Evolutionary conservation across 805 yeast genomes (phyloP).

Genomic region (Zygosaccharomyces kombuchaensis): DNA sequence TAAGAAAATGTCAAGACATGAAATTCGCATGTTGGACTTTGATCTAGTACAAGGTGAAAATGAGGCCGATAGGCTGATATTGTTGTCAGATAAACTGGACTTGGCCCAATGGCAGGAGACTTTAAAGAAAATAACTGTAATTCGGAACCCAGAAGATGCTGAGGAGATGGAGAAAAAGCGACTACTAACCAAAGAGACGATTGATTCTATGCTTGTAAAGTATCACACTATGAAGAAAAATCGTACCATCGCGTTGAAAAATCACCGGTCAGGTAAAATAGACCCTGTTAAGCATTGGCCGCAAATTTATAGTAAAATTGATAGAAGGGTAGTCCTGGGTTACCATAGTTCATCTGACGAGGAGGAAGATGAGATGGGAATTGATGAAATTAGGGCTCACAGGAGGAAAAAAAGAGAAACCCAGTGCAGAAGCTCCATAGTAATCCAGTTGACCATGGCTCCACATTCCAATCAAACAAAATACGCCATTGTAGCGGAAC

Average conservation of each 20-base stretch:
- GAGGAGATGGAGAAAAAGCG: slow-evolving; percentile 51
- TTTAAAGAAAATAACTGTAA: slow-evolving; percentile 45
- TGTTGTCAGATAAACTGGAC: slow-evolving; percentile 42
- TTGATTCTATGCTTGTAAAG: slow-evolving; percentile 32
- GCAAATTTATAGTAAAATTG: slow-evolving; percentile 21
- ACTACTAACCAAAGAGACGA: slow-evolving; percentile 47
- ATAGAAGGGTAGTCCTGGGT: slow-evolving; percentile 19
- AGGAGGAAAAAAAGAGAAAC: slow-evolving; percentile 16
- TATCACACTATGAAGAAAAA: slow-evolving; percentile 26
- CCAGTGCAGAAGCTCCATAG: slow-evolving; percentile 25
- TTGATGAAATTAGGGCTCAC: slow-evolving; percentile 17
- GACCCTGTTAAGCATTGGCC: slow-evolving; percentile 19
- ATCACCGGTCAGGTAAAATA: slow-evolving; percentile 14
- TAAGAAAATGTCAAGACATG: slow-evolving; percentile 58
- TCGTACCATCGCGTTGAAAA: slow-evolving; percentile 17
- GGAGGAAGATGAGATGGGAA: slow-evolving; percentile 25
- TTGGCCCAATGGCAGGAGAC: slow-evolving; percentile 46
- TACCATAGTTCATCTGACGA: slow-evolving; percentile 34
- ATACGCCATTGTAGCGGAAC: slow-evolving; percentile 32
- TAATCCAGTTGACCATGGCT: slow-evolving; percentile 18
- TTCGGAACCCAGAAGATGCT: slow-evolving; percentile 45
- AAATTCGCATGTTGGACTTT: slow-evolving; percentile 57
- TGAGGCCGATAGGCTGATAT: slow-evolving; percentile 50
- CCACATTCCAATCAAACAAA: slow-evolving; percentile 6
- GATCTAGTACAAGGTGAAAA: slow-evolving; percentile 40